Conservation (phyloP, 2,329 filamentous ascomycete species). For the Colletotrichum limetticola region DNA sequence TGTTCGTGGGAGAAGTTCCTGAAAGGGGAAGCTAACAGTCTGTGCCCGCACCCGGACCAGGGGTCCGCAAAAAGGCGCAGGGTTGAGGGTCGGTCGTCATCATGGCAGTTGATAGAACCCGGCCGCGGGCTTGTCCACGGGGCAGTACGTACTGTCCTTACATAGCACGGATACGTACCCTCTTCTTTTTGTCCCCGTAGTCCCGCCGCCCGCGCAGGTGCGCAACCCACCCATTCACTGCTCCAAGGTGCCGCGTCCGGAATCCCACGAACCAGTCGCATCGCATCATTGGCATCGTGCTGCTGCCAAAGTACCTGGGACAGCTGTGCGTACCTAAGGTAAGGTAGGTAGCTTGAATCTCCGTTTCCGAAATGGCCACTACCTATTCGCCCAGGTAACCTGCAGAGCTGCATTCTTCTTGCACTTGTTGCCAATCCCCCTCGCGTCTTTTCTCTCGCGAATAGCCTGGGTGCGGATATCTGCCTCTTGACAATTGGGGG, state of each 20-base stretch:
- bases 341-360: not conserved
- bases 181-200: not conserved
- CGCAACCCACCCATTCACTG: conserved; percentile 14
- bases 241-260: conserved; percentile 28
- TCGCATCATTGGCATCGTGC: conserved; percentile 26
- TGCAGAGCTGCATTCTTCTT: not conserved
- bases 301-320: conserved; percentile 20
- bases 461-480: not conserved
- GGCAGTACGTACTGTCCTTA: conserved; percentile 2
- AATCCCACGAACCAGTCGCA: conserved; percentile 34
- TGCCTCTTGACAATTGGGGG: not conserved
- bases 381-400: not conserved
- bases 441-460: not conserved
- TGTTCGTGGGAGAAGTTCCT: conserved; percentile 33
- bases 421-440: not conserved
- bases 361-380: conserved; percentile 5
- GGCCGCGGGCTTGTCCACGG: conserved; percentile 13
- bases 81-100: conserved; percentile 29
- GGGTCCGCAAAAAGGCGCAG: conserved; percentile 31
- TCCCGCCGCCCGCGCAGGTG: conserved; percentile 17
- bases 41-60: conserved; percentile 34
- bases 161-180: too few species aligned
- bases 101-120: conserved; percentile 34
- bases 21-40: conserved; percentile 35
- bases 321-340: not conserved